These are phyloP conservation scores for Fusarium hostae DNA, from an alignment of 2,329 filamentous ascomycete genomes.

Conservation along the genomic window DNA sequence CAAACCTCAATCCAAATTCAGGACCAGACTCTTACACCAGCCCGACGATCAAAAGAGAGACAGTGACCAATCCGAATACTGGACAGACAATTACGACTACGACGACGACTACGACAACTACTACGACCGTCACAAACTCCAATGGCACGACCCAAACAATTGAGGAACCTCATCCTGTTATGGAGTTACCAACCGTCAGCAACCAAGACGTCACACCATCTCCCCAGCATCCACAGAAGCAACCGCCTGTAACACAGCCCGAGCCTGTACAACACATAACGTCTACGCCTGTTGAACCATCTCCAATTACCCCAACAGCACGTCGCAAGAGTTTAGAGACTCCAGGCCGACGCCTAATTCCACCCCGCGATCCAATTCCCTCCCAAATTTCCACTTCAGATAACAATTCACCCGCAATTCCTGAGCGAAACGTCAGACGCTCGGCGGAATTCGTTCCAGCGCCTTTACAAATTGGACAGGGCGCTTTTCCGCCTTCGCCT, in stretches of 20 bases:
- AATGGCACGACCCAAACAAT: constrained; percentile 38
- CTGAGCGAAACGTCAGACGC: constrained; percentile 27
- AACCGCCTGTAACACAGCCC: background rate
- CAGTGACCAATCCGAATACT: constrained; percentile 35
- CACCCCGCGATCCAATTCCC: constrained; percentile 30
- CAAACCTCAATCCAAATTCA: constrained; percentile 19
- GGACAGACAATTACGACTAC: constrained; percentile 42
- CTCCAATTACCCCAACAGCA: constrained; percentile 6
- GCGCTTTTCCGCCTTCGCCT: constrained; percentile 5
- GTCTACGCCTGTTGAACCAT: constrained; percentile 8
- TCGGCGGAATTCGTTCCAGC: constrained; percentile 6
- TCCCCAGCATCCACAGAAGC: constrained; percentile 7
- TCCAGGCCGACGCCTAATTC: constrained; percentile 39
- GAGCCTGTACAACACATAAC: constrained; percentile 9
- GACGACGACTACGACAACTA: constrained; percentile 46
- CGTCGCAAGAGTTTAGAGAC: constrained; percentile 41
- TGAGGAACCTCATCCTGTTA: constrained; percentile 30
- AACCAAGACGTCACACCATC: constrained; percentile 21
- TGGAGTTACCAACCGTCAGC: constrained; percentile 33
- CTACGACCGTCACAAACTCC: constrained; percentile 38
- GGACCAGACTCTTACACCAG: constrained; percentile 21
- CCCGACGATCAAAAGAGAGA: constrained; percentile 21
- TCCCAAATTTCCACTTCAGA: background rate
- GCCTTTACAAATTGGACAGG: constrained; percentile 5
- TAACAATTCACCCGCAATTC: constrained; percentile 22